These are phyloP conservation scores for Anisodus tanguticus DNA, from an alignment of 257 asterid species.

Conservation along the genomic window DNA sequence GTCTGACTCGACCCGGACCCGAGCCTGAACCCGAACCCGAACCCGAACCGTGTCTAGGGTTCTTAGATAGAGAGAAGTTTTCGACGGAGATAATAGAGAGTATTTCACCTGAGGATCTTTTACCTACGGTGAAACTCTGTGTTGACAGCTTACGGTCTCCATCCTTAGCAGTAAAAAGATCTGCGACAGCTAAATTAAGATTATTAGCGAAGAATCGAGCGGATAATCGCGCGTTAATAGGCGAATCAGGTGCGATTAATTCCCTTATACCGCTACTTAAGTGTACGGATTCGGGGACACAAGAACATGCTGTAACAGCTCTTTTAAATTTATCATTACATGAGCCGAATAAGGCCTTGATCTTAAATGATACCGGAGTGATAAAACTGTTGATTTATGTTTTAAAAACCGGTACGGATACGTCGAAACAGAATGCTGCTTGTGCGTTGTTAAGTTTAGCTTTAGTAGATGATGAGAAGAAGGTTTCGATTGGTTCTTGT, in stretches of 20 bases:
- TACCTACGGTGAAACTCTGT: conserved; percentile 85
- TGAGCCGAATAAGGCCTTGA: conserved; percentile 65
- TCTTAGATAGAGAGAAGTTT: conserved; percentile 70
- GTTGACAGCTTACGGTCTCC: conserved; percentile 71
- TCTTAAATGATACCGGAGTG: conserved; percentile 55
- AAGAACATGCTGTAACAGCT: conserved; percentile 94
- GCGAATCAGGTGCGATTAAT: conserved; percentile 85
- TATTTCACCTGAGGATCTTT: conserved; percentile 90
- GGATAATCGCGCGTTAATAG: conserved; percentile 83
- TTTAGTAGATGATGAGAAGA: conserved; percentile 78
- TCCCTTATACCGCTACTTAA: conserved; percentile 76
- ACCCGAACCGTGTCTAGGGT: conserved; percentile 83
- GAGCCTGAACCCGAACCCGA: conserved; percentile 75
- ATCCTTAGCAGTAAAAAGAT: conserved; percentile 68
- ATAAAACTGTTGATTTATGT: conserved; percentile 77
- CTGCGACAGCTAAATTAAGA: conserved; percentile 88
- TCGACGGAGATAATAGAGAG: conserved; percentile 86
- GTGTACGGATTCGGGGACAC: conserved; percentile 78
- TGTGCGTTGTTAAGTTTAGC: conserved; percentile 86
- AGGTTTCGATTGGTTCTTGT: conserved; percentile 80
- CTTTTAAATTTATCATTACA: conserved; percentile 80
- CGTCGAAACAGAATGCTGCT: conserved; percentile 93
- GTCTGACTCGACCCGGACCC: conserved; percentile 33
- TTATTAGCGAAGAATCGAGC: conserved; percentile 80
- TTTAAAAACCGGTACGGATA: conserved; percentile 80